Base-by-base conservation (phyloP, 2,329 filamentous ascomycete genomes). In the Talaromyces verruculosus region DNA sequence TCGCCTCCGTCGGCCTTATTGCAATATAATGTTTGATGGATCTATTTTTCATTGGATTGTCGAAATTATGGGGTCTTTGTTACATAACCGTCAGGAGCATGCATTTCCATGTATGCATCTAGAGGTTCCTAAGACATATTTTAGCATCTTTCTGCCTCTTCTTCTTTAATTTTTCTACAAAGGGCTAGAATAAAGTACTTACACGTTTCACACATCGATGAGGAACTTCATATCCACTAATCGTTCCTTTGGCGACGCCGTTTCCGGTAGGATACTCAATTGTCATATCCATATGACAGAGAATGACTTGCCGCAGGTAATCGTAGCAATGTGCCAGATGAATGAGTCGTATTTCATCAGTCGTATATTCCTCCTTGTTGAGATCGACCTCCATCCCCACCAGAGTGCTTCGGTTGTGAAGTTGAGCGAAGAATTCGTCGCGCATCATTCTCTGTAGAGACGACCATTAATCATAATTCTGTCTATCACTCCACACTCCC, bases 1-100 rank as follows among this genome's bases (percentile, higher is more conserved):
- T 33, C 28, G 51, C 17, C 51, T 55, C 51, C 51, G 19, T 37
- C 51, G 25, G 51, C 25, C 51, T 55, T 55, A 55, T 55, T 55
- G 51, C 51, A 55, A 55, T 55, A 55, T 55, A 55, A 33, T 55
- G 51, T 30, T 55, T 55, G 51, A 55, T 55, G 51, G 25, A 55
- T 55, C 35, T 37, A 13, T 37, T 33, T 55, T 35, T 28, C 51
- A 55, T 55, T 55, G 25, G n/a, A 35, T 35, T 55, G 25, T 55
- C 25, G 28, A 55, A 35, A 55, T 55, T 55, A 55, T 55, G 51
- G 15, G 51, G 51, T 55, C 51, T 55, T 55, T 35, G 30, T 35
- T 55, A 55, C 25, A 35, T 55, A 55, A 55, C 51, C 28, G 51
- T 55, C 51, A 55, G 51, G 30, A 55, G 51, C 51, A 55, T 55